Evolutionary conservation across 192 early-diverging fungal species (phyloP), one percentile per base, ranked within the genome.

Genomic region (Coemansia guatemalensis): DNA sequence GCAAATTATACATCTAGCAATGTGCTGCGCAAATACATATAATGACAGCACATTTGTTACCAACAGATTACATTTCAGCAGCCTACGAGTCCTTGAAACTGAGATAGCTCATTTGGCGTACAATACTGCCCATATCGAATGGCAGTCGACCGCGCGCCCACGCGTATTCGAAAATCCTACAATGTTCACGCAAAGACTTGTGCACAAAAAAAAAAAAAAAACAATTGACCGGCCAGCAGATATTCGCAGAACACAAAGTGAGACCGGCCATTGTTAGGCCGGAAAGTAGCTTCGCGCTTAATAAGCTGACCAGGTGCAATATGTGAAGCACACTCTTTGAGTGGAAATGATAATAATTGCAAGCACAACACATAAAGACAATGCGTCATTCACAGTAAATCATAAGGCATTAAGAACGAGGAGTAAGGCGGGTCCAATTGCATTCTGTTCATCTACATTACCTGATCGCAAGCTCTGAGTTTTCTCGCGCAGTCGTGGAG

Each of bases 381-480:
- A 17, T 44, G 39, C 39, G 39, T 17, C 39, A 44, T 44, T 3
- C 5, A 44, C 39, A 44, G 17, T 17, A 44, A 14, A 44, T 17
- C 39, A 44, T 17, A 44, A 30, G 39, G 14, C 39, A 44, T 11
- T 17, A 44, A 44, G 14, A 17, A 17, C 12, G 14, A 44, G 39
- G 14, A 17, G 1, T 12, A 44, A 44, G 2, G 3, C 39, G 17
- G 14, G 3, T 17, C 0, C 9, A 17, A 44, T 17, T 44, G 9
- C 14, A 44, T 17, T 44, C 14, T 44, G 39, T 0, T 44, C 39
- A 44, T 61, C 17, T 58, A 68, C 56, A 77, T 60, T 77, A 77
- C 74, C 74, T 77, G 47, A 77, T 39, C 32, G 60, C 67, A 26
- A 71, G 60, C 47, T 71, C 74, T 14, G 64, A 44, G 48, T 77